Conservation (phyloP, 2,329 filamentous ascomycete species). For the Sclerotinia glacialis region DNA sequence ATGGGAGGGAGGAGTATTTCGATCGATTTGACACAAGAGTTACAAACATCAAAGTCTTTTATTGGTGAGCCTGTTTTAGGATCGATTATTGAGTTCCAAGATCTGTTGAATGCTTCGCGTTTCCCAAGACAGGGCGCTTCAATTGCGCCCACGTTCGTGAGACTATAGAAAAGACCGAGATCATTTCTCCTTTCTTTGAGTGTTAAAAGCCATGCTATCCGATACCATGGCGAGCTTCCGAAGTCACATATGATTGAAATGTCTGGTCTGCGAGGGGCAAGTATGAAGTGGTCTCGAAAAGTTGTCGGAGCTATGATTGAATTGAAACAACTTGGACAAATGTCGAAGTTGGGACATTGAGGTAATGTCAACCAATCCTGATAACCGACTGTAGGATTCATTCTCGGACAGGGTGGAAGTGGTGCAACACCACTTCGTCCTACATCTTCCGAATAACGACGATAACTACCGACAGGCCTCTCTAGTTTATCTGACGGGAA, state of each 20-base stretch:
- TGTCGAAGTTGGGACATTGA: constrained; percentile 67
- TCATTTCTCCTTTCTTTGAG: constrained; percentile 66
- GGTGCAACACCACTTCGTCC: constrained; percentile 45
- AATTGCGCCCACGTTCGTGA: constrained; percentile 62
- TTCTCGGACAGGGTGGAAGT: constrained; percentile 69
- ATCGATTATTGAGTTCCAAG: constrained; percentile 76
- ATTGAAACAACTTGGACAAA: constrained; percentile 78
- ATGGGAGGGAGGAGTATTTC: constrained; percentile 72
- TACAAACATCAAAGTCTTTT: constrained; percentile 71
- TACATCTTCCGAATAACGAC: constrained; percentile 55
- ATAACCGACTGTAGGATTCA: constrained; percentile 57
- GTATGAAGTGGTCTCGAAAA: constrained; percentile 65
- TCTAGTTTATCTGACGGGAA: constrained; percentile 36
- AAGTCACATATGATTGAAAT: constrained; percentile 72
- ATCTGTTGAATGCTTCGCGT: constrained; percentile 50
- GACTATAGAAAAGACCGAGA: constrained; percentile 64
- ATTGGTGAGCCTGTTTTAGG: constrained; percentile 62
- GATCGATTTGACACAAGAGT: constrained; percentile 68
- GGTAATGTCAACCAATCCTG: constrained; percentile 80
- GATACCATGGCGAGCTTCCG: constrained; percentile 73
- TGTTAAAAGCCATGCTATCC: constrained; percentile 79
- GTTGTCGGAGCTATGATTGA: constrained; percentile 65
- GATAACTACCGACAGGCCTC: constrained; percentile 48
- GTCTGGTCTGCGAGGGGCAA: constrained; percentile 55
- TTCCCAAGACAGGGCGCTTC: constrained; percentile 57